phyloP scores from a whole-genome alignment of 164 flowering plant genomes.

The Nymphaea thermarum region DNA sequence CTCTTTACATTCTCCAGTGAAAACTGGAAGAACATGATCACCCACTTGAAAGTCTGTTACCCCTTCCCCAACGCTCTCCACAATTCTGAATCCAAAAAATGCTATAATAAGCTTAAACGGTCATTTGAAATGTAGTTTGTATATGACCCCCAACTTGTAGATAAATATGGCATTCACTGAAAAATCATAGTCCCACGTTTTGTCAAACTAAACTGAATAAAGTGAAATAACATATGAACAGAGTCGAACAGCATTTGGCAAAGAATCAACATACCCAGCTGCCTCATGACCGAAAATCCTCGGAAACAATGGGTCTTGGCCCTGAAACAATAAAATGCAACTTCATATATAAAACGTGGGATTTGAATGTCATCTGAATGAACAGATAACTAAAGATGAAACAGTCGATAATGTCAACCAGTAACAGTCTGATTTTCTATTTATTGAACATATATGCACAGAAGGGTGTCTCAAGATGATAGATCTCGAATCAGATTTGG shows the following conservation, averaged over 20 bases:
- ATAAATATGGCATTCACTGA: not conserved
- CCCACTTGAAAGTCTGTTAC: not conserved
- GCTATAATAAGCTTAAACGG: not conserved
- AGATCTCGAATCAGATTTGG: too few species aligned
- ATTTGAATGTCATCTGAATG: too few species aligned
- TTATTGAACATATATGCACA: too few species aligned
- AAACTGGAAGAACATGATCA: constrained; percentile 1
- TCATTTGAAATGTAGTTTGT: not conserved
- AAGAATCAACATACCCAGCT: constrained; percentile 29
- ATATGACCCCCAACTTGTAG: not conserved
- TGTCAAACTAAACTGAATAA: not conserved
- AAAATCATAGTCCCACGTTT: not conserved
- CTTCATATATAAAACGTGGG: not conserved
- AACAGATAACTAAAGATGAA: too few species aligned
- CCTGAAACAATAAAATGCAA: constrained; percentile 17
- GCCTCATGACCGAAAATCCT: constrained; percentile 51
- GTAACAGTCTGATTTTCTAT: too few species aligned
- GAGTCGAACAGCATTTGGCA: not conserved
- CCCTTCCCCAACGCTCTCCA: not conserved
- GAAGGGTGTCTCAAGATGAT: too few species aligned
- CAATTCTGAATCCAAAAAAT: not conserved
- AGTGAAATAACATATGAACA: not conserved
- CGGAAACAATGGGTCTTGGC: constrained; percentile 40
- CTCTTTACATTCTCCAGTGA: constrained; percentile 3
- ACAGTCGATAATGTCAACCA: too few species aligned